Percentiles rank a stretch among this genome's conserved stretches.
Conservation (phyloP, 176 grass and related monocot species). For the Triticum monococcum region DNA sequence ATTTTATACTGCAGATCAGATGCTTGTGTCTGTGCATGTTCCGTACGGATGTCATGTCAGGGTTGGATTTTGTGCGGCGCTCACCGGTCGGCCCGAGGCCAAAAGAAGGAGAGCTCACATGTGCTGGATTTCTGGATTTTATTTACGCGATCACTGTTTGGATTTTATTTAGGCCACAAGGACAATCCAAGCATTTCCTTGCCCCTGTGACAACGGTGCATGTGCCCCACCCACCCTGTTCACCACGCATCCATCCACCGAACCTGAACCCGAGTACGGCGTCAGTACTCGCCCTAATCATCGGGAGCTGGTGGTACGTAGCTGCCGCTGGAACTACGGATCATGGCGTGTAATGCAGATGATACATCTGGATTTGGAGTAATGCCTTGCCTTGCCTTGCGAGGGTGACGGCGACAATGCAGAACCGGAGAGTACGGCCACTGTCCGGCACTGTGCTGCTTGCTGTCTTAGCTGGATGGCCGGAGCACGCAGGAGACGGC, state of each 20-base stretch:
- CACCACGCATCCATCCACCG: neutral
- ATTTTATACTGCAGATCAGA: neutral
- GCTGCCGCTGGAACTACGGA: neutral
- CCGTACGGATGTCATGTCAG: neutral
- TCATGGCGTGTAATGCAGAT: conserved; percentile 4
- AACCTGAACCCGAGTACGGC: neutral
- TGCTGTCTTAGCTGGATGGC: neutral
- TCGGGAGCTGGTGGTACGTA: conserved; percentile 1
- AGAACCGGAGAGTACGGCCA: neutral
- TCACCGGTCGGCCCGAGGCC: neutral
- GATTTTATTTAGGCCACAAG: neutral
- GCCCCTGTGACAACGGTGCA: neutral
- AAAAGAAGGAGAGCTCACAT: neutral
- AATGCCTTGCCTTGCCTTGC: neutral
- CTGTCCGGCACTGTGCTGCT: neutral
- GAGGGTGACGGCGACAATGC: neutral
- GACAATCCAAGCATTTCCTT: neutral
- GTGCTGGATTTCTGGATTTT: neutral
- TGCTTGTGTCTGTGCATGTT: neutral
- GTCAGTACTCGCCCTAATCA: neutral
- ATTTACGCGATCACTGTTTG: neutral
- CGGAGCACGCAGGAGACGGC: neutral
- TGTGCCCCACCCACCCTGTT: neutral
- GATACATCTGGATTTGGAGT: neutral
- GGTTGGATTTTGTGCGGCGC: conserved; percentile 1